Percentiles rank a stretch among this genome's conserved stretches.
Conservation (phyloP, 2,329 filamentous ascomycete genomes). For the Cladophialophora exuberans region DNA sequence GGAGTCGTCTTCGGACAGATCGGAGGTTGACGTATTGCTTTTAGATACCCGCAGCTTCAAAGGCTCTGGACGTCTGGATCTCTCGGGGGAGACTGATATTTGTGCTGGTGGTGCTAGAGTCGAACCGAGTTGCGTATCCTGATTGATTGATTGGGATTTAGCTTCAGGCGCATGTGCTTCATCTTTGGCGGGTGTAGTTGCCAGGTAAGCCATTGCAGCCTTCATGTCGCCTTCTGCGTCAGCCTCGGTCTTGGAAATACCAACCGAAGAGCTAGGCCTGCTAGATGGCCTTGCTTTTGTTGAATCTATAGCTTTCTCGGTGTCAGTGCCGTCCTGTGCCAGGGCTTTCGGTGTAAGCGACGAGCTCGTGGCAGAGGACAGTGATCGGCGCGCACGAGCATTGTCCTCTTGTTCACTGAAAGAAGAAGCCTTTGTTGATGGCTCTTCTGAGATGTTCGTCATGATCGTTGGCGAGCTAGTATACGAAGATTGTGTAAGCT, state of each 20-base stretch:
- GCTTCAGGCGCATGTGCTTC: neutral
- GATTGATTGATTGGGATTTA: neutral
- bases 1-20: conserved; percentile 72
- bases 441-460: conserved; percentile 33
- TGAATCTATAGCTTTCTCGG: neutral
- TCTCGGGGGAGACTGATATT: neutral
- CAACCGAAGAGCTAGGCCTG: neutral
- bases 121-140: neutral
- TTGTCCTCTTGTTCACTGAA: conserved; percentile 35
- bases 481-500: conserved; percentile 37
- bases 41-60: conserved; percentile 22
- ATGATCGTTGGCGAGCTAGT: conserved; percentile 36
- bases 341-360: conserved; percentile 30
- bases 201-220: conserved; percentile 3
- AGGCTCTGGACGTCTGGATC: conserved; percentile 17
- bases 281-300: neutral
- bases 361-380: conserved; percentile 32
- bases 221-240: neutral
- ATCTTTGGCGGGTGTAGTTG: neutral
- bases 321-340: conserved; percentile 19
- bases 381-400: conserved; percentile 23
- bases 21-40: conserved; percentile 44
- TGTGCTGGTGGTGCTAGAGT: neutral
- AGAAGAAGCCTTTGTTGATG: conserved; percentile 41
- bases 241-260: neutral